Evolutionary conservation across 768 basidiomycete species (phyloP), one percentile per base, ranked within the genome.

Genomic region (Lactarius trivialis): DNA sequence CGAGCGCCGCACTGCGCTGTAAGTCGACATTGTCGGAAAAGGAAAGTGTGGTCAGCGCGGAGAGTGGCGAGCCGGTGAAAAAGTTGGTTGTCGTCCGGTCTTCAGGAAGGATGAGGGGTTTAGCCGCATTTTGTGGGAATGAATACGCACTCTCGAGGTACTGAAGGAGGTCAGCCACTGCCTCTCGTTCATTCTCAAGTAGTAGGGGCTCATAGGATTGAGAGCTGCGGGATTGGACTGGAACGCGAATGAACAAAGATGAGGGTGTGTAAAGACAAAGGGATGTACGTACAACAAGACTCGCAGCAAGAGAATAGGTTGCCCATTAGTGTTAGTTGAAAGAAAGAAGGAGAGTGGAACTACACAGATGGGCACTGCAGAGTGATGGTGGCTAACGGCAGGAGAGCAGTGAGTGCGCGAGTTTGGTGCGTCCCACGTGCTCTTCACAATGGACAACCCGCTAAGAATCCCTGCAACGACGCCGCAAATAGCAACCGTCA

Each of bases 11-110:
- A 67, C 93, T 96, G 55, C 97, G 85, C 78, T 99, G 97, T 21
- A 99, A 82, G 77, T 98, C 97, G 68, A 99, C 96, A 76, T 99
- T 99, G 77, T 98, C 97, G 24, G 91, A 94, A 79, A 98, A 99
- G 26, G 94, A 96, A 65, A 99, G 88, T 55, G 93, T 98, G 14
- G 96, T 98, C 60, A 99, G 79, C 41, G 97, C 94, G 56, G 88
- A 81, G 61, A 99, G 86, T 21, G 97, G 96, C 19, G 87, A 85
- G 59, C 96, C 97, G 56, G 84, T 81, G 79, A 98, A 99, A 83
- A 99, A 99, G 78, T 99, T 98, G 76, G 97, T 98, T 8, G 93
- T 94, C 3, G 91, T 88, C 68, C 97, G 92, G 82, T 99, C 96
- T 96, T 73, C n/a, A 30, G 48, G 58, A 43, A 49, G 61, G 37